Conservation (phyloP, 2,329 filamentous ascomycete genomes). For the Sclerotinia minor region DNA sequence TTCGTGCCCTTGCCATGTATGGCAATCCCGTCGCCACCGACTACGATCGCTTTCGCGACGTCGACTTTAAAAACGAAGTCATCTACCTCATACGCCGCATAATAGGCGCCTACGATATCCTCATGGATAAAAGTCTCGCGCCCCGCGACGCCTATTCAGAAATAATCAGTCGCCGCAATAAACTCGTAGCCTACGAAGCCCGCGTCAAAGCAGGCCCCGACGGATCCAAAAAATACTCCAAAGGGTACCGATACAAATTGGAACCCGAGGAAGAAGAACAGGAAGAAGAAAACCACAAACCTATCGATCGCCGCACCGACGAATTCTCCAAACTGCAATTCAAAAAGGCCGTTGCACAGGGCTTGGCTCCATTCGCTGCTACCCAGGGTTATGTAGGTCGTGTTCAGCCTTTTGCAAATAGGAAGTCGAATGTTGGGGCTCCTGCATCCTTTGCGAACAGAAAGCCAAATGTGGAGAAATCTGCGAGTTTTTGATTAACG, state of each 20-base stretch:
- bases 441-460: constrained; percentile 16
- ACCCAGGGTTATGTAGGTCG: constrained; percentile 11
- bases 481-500: not conserved
- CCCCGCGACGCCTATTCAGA: constrained; percentile 31
- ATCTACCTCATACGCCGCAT: constrained; percentile 38
- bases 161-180: constrained; percentile 38
- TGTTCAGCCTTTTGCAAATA: constrained; percentile 9
- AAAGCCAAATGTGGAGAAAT: not conserved
- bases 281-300: not conserved
- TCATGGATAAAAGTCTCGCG: constrained; percentile 39
- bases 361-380: constrained; percentile 8
- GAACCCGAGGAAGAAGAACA: constrained; percentile 4
- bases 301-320: constrained; percentile 32
- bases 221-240: not conserved
- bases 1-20: constrained; percentile 36
- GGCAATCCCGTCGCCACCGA: constrained; percentile 25
- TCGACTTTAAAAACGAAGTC: constrained; percentile 14
- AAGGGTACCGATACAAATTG: not conserved
- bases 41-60: not conserved
- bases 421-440: not conserved
- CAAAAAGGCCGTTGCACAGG: not conserved
- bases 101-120: constrained; percentile 41
- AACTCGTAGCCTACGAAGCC: constrained; percentile 41
- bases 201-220: not conserved
- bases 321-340: constrained; percentile 19